Conservation (phyloP, 306 rosid species). For the Medicago lupulina region DNA sequence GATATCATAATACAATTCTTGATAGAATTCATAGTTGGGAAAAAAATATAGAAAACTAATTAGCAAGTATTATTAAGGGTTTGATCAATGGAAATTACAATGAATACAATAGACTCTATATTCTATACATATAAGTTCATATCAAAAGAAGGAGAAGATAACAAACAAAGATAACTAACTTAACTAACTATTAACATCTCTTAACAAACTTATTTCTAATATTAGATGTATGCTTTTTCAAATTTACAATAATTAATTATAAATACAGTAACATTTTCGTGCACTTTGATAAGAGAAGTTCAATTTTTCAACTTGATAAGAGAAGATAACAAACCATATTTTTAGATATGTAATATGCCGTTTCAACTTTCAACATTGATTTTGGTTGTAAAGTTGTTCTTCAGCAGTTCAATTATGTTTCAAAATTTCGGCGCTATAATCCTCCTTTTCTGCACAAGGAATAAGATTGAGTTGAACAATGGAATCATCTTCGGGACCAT, state of each 20-base stretch:
- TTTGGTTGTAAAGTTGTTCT: not conserved
- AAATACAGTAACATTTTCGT: not conserved
- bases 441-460: slow-evolving; percentile 5
- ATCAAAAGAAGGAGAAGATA: too few relatives aligned
- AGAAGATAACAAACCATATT: not conserved
- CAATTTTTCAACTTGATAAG: not conserved
- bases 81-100: too few relatives aligned
- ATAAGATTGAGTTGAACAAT: slow-evolving; percentile 36
- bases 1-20: too few relatives aligned
- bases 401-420: slow-evolving; percentile 1
- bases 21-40: too few relatives aligned
- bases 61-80: too few relatives aligned
- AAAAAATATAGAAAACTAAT: too few relatives aligned
- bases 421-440: slow-evolving; percentile 2
- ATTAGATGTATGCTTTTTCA: not conserved
- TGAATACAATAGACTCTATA: too few relatives aligned
- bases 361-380: slow-evolving; percentile 18
- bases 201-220: too few relatives aligned
- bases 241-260: too few relatives aligned
- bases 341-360: not conserved
- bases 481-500: slow-evolving; percentile 39
- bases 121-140: too few relatives aligned
- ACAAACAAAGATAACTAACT: too few relatives aligned
- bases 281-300: not conserved
- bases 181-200: too few relatives aligned